phyloP scores from a whole-genome alignment of 768 basidiomycete species.

The Tricholomella constricta region DNA sequence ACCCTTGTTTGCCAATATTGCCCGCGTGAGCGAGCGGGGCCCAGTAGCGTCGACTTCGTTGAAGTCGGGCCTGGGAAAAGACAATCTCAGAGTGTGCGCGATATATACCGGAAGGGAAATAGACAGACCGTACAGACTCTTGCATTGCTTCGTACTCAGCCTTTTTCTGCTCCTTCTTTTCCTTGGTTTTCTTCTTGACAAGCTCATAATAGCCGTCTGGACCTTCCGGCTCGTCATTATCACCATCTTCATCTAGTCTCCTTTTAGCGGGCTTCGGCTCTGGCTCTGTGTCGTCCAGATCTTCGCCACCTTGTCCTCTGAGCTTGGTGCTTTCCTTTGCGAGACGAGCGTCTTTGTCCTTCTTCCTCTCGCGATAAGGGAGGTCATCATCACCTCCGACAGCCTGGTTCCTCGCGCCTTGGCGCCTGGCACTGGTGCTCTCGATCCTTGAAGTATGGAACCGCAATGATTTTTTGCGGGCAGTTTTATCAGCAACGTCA shows the following conservation, averaged over 20 bases:
- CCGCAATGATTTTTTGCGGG: slow-evolving; percentile 78
- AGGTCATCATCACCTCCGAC: slow-evolving; percentile 94
- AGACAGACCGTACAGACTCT: slow-evolving; percentile 57
- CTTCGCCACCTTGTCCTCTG: slow-evolving; percentile 59
- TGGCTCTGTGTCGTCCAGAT: slow-evolving; percentile 62
- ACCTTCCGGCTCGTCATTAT: slow-evolving; percentile 45
- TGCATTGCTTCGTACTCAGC: slow-evolving; percentile 72
- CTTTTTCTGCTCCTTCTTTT: slow-evolving; percentile 79
- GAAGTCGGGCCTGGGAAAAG: slow-evolving; percentile 25
- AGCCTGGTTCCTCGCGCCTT: slow-evolving; percentile 68
- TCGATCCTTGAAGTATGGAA: slow-evolving; percentile 96
- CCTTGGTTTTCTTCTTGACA: slow-evolving; percentile 71
- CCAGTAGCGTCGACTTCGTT: slow-evolving; percentile 50
- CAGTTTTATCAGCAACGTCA: slow-evolving; percentile 83
- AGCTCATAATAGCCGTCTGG: slow-evolving; percentile 89
- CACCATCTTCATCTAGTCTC: slow-evolving; percentile 34
- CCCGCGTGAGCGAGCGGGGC: slow-evolving; percentile 85
- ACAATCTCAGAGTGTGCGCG: slow-evolving; percentile 7
- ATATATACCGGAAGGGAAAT: not conserved
- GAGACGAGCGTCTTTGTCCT: slow-evolving; percentile 57
- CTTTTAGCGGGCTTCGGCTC: slow-evolving; percentile 39
- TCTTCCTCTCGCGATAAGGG: slow-evolving; percentile 79
- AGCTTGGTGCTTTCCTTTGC: slow-evolving; percentile 53
- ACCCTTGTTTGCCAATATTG: slow-evolving; percentile 93
- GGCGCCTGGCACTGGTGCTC: slow-evolving; percentile 72